Evolutionary conservation across 257 asterid species (phyloP).

Genomic region (Solanum appendiculatum): DNA sequence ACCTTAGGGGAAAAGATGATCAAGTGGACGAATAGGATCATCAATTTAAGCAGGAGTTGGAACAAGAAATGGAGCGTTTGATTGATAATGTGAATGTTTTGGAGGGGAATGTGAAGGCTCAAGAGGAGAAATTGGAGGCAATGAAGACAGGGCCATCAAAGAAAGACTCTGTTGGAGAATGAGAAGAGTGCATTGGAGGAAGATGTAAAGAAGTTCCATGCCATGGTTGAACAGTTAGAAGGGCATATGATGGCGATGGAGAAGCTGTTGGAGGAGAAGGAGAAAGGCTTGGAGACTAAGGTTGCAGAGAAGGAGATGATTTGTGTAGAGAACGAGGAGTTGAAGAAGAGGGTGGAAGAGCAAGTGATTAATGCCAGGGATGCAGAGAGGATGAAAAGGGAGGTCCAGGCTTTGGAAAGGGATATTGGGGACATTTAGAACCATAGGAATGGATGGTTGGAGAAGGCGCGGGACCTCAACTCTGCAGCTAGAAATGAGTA

Average conservation of each 20-base stretch:
- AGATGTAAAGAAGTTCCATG: constrained; percentile 61
- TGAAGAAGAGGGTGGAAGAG: constrained; percentile 74
- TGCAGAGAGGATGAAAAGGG: constrained; percentile 93
- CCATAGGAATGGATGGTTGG: constrained; percentile 75
- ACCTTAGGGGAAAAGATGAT: constrained; percentile 56
- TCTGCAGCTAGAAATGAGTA: constrained; percentile 49
- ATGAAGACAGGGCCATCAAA: constrained; percentile 45
- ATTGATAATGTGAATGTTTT: constrained; percentile 21
- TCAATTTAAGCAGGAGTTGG: constrained; percentile 32
- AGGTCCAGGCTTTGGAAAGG: constrained; percentile 62
- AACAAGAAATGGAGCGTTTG: constrained; percentile 38
- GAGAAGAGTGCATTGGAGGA: constrained; percentile 51
- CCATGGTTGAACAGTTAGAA: constrained; percentile 44
- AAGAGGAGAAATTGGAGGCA: constrained; percentile 40
- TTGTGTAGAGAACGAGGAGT: constrained; percentile 64
- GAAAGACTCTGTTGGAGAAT: constrained; percentile 60
- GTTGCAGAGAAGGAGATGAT: constrained; percentile 53
- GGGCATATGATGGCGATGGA: constrained; percentile 29
- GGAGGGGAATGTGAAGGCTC: constrained; percentile 29
- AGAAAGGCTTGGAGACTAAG: constrained; percentile 48
- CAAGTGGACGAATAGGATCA: constrained; percentile 48
- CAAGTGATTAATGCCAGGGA: constrained; percentile 77
- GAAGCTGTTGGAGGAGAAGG: constrained; percentile 56
- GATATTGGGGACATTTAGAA: constrained; percentile 57
- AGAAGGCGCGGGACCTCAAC: constrained; percentile 77